A percentile compares a stretch with the other conserved stretches of the same genome.
phyloP scores from a whole-genome alignment of 2,329 filamentous ascomycete species.

The Coccinonectria pachysandricola region DNA sequence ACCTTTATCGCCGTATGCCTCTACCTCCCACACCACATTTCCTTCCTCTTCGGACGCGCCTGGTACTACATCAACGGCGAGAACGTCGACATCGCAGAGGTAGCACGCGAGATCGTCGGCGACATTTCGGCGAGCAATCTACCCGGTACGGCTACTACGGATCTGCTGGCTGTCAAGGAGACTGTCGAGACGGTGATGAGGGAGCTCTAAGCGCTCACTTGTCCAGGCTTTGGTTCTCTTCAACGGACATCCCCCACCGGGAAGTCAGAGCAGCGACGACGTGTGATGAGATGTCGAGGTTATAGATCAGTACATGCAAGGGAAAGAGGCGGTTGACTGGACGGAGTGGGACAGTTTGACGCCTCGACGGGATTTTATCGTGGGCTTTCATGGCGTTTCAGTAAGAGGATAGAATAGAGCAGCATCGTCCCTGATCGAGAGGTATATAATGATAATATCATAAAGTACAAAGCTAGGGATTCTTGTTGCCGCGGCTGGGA shows the following conservation, averaged over 20 bases:
- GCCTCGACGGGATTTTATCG: no score
- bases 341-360: neutral
- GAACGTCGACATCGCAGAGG: slow-evolving; percentile 38
- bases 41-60: slow-evolving; percentile 69
- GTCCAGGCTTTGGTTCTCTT: no score
- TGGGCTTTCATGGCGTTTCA: no score
- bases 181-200: slow-evolving; percentile 19
- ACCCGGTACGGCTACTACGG: slow-evolving; percentile 16
- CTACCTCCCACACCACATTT: slow-evolving; percentile 87
- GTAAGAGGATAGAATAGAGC: no score
- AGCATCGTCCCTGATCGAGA: no score
- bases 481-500: no score
- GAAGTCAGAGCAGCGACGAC: no score
- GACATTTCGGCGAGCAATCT: slow-evolving; percentile 22
- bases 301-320: neutral
- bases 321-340: neutral
- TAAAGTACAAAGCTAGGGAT: no score
- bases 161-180: slow-evolving; percentile 11
- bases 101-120: slow-evolving; percentile 23
- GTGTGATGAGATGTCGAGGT: no score
- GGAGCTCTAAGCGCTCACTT: slow-evolving; percentile 30
- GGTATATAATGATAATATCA: no score
- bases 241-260: no score
- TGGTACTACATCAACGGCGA: slow-evolving; percentile 96
- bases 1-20: slow-evolving; percentile 77